Base-by-base conservation (phyloP, 306 rosid genomes). In the Crotalaria pallida region DNA sequence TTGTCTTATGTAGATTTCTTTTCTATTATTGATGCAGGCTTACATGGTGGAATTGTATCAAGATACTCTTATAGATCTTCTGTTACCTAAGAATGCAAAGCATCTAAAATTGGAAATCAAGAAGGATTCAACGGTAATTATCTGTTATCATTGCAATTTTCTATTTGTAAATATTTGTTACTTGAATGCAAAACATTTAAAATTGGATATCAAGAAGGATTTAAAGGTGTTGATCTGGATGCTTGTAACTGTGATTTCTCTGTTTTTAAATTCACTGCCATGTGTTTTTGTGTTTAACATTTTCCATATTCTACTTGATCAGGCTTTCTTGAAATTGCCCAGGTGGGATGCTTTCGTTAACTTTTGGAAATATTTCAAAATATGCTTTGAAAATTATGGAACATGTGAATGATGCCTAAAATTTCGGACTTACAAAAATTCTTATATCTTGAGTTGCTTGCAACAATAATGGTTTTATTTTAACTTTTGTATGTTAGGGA, bases 31-130 rank as follows among this genome's bases (percentile, higher is more conserved):
- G 43, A 58, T 76, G 79, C 85, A 92, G 98, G 96, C 85, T 38
- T 92, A 92, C 83, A 84, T 92, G 89, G 83, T 92, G 71, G 98
- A 92, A 51, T 76, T 89, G 64, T 92, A 92, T 80, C 98, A 92
- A 81, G 98, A 92, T 65, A 89, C 92, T 22, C 94, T 92, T 10
- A 76, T 89, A 18, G 98, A 92, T 77, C 98, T 92, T 62, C 72
- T 92, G 23, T 72, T 88, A 40, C 88, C 92, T 3, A 92, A 88
- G 79, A 82, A 85, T 85, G 87, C 79, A 26, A 88, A 90, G 64
- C 90, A 83, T 19, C 68, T 38, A 19, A 87, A 71, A 86, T 84
- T 94, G 77, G 96, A 87, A 67, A 84, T 90, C 48, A 89, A 92
- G 79, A 92, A 94, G 79, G 92, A 93, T 74, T 79, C 93, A 0